Conservation (phyloP, 2,329 filamentous ascomycete genomes). For the Neonectria ditissima region DNA sequence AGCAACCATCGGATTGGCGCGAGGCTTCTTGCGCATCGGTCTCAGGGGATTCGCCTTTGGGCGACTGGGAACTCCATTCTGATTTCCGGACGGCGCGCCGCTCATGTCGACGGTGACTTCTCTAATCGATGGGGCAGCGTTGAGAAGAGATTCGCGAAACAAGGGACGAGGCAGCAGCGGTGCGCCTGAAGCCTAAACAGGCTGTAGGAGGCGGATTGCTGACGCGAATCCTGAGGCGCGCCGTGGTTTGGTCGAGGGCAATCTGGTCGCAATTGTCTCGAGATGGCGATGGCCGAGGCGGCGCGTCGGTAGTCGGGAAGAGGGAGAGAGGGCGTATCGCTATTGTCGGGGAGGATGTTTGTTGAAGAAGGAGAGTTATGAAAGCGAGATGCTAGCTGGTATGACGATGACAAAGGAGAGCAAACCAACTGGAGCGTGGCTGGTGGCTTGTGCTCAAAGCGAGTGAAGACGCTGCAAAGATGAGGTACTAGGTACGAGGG, state of each 20-base stretch:
- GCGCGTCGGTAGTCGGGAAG: neutral
- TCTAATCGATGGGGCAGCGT: conserved; percentile 7
- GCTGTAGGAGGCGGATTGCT: conserved; percentile 1
- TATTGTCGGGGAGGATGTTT: conserved; percentile 35
- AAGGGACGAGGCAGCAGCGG: conserved; percentile 29
- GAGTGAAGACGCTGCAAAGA: neutral
- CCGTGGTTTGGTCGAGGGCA: conserved; percentile 3
- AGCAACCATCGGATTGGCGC: conserved; percentile 73
- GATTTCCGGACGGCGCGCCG: conserved; percentile 52
- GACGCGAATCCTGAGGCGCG: conserved; percentile 5
- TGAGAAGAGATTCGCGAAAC: conserved; percentile 12
- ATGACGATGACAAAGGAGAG: conserved; percentile 45
- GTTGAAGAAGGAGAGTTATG: conserved; percentile 21
- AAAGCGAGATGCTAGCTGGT: conserved; percentile 23
- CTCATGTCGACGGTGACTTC: conserved; percentile 54
- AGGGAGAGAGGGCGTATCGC: conserved; percentile 20
- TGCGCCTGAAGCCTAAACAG: conserved; percentile 11
- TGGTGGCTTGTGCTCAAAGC: conserved; percentile 21
- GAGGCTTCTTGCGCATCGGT: conserved; percentile 55
- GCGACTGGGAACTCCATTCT: conserved; percentile 48
- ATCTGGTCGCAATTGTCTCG: conserved; percentile 10
- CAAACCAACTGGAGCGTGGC: conserved; percentile 34
- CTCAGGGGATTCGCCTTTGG: conserved; percentile 53
- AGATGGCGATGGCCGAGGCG: neutral
- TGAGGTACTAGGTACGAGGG: neutral